phyloP scores from a whole-genome alignment of 768 basidiomycete species.

The Xanthoconium stramineum region DNA sequence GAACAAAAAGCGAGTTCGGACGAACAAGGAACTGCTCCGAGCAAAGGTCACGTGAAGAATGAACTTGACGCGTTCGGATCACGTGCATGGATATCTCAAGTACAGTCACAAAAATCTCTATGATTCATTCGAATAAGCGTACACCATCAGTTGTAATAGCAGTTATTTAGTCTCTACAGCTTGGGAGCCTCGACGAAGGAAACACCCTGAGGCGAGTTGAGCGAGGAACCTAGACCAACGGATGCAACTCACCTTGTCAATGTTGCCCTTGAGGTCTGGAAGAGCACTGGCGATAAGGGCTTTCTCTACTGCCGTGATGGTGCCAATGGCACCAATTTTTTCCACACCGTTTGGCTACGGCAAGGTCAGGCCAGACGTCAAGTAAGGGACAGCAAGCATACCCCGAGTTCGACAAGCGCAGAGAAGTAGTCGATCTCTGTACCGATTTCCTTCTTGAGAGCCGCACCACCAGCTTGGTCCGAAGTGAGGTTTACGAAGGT shows the following conservation, averaged over 20 bases:
- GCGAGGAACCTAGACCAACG: not conserved
- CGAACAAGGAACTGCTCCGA: not conserved
- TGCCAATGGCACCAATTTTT: conserved; percentile 80
- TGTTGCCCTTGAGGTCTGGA: conserved; percentile 73
- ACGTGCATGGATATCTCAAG: conserved; percentile 17
- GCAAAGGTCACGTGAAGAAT: conserved; percentile 24
- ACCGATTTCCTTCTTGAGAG: conserved; percentile 76
- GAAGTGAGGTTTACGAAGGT: conserved; percentile 80
- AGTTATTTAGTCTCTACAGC: conserved; percentile 17
- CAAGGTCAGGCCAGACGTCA: conserved; percentile 3
- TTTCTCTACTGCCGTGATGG: conserved; percentile 67
- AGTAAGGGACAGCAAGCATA: conserved; percentile 31
- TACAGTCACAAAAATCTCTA: not conserved
- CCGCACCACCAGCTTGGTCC: conserved; percentile 66
- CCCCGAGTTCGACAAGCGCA: conserved; percentile 83
- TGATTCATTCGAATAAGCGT: conserved; percentile 3
- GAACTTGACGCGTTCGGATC: conserved; percentile 27
- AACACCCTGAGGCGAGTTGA: conserved; percentile 19
- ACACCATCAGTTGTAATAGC: conserved; percentile 3
- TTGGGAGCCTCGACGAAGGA: conserved; percentile 26
- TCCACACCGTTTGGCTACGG: conserved; percentile 73
- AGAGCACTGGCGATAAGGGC: conserved; percentile 76
- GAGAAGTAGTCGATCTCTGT: conserved; percentile 84
- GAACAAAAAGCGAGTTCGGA: not conserved
- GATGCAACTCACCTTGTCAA: conserved; percentile 53